Evolutionary conservation across 495 filamentous ascomycete species (phyloP), one percentile per base, ranked within the genome.

Genomic region (Lasiosphaeria ovina): DNA sequence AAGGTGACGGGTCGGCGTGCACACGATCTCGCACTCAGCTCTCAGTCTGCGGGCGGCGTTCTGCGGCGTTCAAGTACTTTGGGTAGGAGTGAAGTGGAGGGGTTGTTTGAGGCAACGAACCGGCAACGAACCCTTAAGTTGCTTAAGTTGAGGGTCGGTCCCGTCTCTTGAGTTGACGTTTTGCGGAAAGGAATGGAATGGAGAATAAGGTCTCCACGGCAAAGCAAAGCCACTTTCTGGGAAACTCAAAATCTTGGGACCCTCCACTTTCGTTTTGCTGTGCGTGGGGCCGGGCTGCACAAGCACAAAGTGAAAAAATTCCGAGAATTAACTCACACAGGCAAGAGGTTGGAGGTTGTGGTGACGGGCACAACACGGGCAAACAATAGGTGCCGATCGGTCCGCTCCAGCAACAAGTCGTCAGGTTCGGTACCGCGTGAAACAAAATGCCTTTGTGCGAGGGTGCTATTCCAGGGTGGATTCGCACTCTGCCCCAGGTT

Each of bases 351-450:
- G 24, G 24, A 24, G 2, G 24, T 24, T 24, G 24, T 24, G 24
- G 24, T 24, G 24, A 24, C 24, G 24, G 24, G 24, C 24, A 24
- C 24, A 24, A 24, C 24, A 24, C 24, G 24, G 24, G 24, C 7
- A 42, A 42, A 14, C 14, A 14, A 5, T 5, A 47, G 16, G 12
- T 47, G 16, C 12, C 44, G 8, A 55, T 61, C 59, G 31, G 53
- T 61, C 35, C 14, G 35, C 55, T 61, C 48, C 60, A 62, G 49
- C 32, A 32, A n/a, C 38, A 33, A 48, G 60, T 62, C 60, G 54
- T 62, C 52, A 47, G 57, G 52, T 31, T 38, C 33, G 55, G 16
- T 42, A 42, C 35, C 47, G 34, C 48, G 31, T 36, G 40, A 38
- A 45, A 61, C 51, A 45, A 35, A n/a, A 47, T 42, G 45, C 33